Evolutionary conservation across 305 asterid species (phyloP), one percentile per base, ranked within the genome.

Genomic region (Nicotiana rustica): DNA sequence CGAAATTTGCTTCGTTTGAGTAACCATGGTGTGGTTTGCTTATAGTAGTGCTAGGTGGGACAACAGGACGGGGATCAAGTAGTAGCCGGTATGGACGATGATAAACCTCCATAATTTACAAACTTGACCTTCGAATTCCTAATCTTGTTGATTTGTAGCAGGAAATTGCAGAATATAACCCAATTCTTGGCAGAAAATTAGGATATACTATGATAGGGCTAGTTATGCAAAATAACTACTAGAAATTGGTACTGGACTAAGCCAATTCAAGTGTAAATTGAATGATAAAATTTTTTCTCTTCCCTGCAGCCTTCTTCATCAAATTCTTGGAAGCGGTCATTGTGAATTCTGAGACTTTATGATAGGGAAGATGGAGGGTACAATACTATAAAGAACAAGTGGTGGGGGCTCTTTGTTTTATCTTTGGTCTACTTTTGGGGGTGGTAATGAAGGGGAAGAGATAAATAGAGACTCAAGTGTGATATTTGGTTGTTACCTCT

Each of bases 11-110:
- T 75, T 88, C 89, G 12, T 83, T 82, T 80, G 67, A 76, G 41
- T 81, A 82, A 36, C 84, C 87, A 18, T 62, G 65, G 77, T 68
- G 92, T 9, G 60, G 52, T 67, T 49, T 84, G 85, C 82, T 83
- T 21, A 73, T 15, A 14, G 79, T 89, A 67, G 83, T 80, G 8
- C 67, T 82, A 0, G 86, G 83, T 67, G 82, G 52, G 1, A 44
- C 1, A 25, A 83, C 83, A 1, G 82, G 71, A 17, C 15, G 86
- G 4, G 86, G 52, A 59, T 85, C 90, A 55, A 86, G 84, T 57
- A 93, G 95, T 5, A 91, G 79, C 77, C 92, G 88, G 81, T 83
- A 88, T 6, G 89, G 87, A 61, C 82, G 88, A 19, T 92, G 89
- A 78, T 89, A 25, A 70, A 84, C 75, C 67, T 82, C 86, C 95